phyloP scores from a whole-genome alignment of 495 filamentous ascomycete genomes.

The Podospora appendiculata region DNA sequence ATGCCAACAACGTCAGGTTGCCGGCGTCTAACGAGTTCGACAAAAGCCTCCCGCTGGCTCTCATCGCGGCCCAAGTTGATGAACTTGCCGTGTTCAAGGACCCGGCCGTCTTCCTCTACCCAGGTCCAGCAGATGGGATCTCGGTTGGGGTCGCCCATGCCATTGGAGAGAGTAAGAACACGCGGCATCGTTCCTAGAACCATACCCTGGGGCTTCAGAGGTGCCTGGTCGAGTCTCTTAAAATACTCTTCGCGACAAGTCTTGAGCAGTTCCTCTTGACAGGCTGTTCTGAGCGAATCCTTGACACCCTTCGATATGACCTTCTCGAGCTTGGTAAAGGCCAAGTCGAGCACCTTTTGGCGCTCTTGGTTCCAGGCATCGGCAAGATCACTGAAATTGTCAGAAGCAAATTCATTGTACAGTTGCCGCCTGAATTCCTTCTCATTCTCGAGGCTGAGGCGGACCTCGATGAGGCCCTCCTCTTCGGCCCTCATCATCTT shows the following conservation, averaged over 20 bases:
- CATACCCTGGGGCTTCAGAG: constrained; percentile 93
- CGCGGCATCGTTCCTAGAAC: constrained; percentile 78
- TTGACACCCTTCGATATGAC: constrained; percentile 85
- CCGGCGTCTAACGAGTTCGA: constrained; percentile 63
- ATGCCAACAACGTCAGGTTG: constrained; percentile 86
- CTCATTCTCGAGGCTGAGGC: constrained; percentile 65
- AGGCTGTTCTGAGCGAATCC: constrained; percentile 82
- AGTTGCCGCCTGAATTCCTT: constrained; percentile 65
- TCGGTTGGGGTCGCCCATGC: constrained; percentile 60
- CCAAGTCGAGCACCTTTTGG: constrained; percentile 73
- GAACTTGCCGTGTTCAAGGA: constrained; percentile 83
- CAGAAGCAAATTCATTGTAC: constrained; percentile 76
- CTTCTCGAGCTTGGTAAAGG: constrained; percentile 71
- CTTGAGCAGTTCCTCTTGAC: constrained; percentile 79
- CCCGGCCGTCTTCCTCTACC: constrained; percentile 85
- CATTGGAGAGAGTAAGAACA: constrained; percentile 78
- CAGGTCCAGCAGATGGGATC: constrained; percentile 88
- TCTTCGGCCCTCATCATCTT: constrained; percentile 96
- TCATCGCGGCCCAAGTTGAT: constrained; percentile 67
- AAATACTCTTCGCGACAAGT: constrained; percentile 78
- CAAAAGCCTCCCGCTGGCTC: constrained; percentile 54
- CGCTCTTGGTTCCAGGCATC: constrained; percentile 91
- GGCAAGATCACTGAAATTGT: constrained; percentile 89
- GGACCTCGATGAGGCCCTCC: constrained; percentile 82
- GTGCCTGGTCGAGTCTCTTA: constrained; percentile 86